Percentiles rank a stretch among this genome's conserved stretches.
phyloP scores from a whole-genome alignment of 2,329 filamentous ascomycete genomes.

The Cercospora sojina region DNA sequence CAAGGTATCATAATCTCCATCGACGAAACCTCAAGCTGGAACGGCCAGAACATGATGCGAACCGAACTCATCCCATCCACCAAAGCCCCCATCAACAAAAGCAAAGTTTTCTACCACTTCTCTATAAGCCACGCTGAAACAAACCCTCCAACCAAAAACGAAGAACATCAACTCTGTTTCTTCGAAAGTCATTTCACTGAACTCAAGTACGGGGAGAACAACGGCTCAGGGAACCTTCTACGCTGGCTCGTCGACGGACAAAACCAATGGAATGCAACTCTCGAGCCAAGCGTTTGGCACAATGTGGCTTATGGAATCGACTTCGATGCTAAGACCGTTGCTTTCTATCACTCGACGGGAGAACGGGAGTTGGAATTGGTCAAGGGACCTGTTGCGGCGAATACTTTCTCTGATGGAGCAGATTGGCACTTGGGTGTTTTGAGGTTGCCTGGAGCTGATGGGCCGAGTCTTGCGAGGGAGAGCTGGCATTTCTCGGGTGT shows the following conservation, averaged over 20 bases:
- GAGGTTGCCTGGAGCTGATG: conserved; percentile 57
- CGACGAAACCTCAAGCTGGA: conserved; percentile 64
- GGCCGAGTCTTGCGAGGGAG: conserved; percentile 56
- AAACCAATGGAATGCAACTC: conserved; percentile 62
- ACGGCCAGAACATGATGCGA: conserved; percentile 69
- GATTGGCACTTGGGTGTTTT: conserved; percentile 74
- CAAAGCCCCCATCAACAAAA: conserved; percentile 61
- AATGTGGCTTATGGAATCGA: conserved; percentile 74
- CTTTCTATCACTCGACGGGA: conserved; percentile 69
- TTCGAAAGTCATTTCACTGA: conserved; percentile 73
- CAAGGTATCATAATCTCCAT: conserved; percentile 70
- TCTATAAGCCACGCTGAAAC: conserved; percentile 59
- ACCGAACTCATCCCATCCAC: conserved; percentile 74
- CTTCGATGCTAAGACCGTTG: conserved; percentile 61
- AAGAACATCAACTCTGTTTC: conserved; percentile 67
- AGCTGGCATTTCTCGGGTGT: conserved; percentile 72
- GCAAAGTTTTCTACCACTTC: conserved; percentile 71
- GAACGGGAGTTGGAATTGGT: conserved; percentile 56
- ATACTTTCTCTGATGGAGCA: conserved; percentile 60
- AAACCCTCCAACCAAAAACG: conserved; percentile 60
- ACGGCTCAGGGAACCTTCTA: conserved; percentile 54
- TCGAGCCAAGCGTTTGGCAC: conserved; percentile 66
- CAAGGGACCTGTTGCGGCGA: conserved; percentile 59
- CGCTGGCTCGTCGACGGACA: conserved; percentile 64
- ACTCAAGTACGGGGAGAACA: conserved; percentile 66